phyloP scores from a whole-genome alignment of 345 rosid species.

The Lepidium didymum region DNA sequence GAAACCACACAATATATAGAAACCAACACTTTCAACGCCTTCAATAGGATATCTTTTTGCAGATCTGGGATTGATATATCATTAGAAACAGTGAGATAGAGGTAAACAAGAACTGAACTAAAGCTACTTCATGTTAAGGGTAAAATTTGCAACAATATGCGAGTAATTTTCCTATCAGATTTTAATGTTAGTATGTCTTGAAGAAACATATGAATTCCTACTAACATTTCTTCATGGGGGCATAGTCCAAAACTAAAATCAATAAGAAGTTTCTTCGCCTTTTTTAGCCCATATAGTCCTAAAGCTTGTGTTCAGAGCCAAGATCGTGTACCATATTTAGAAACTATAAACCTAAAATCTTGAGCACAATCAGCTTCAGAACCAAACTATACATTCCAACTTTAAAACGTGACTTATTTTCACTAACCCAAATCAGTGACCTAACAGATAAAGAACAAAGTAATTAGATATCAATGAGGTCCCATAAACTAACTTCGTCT shows the following conservation, averaged over 20 bases:
- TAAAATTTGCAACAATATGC: background rate
- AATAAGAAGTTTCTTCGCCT: background rate
- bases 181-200: background rate
- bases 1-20: constrained; percentile 34
- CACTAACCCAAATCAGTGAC: constrained; percentile 10
- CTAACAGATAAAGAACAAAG: constrained; percentile 10
- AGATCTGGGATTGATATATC: constrained; percentile 3
- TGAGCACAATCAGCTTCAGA: background rate
- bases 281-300: background rate
- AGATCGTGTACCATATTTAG: constrained; percentile 1
- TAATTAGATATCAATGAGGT: background rate
- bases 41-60: background rate
- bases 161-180: background rate
- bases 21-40: constrained; percentile 36
- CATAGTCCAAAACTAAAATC: background rate
- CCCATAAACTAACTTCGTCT: background rate
- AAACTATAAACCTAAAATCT: constrained; percentile 14
- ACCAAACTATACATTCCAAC: background rate
- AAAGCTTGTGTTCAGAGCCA: background rate
- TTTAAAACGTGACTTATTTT: background rate
- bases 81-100: constrained; percentile 1
- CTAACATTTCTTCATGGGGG: background rate
- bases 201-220: background rate
- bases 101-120: background rate
- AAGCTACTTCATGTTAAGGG: background rate